A percentile compares a stretch with the other conserved stretches of the same genome.
These are phyloP conservation scores for Zhuliangozyma parablackwelliae DNA, from an alignment of 1,139 yeast genomes.

Conservation along the genomic window DNA sequence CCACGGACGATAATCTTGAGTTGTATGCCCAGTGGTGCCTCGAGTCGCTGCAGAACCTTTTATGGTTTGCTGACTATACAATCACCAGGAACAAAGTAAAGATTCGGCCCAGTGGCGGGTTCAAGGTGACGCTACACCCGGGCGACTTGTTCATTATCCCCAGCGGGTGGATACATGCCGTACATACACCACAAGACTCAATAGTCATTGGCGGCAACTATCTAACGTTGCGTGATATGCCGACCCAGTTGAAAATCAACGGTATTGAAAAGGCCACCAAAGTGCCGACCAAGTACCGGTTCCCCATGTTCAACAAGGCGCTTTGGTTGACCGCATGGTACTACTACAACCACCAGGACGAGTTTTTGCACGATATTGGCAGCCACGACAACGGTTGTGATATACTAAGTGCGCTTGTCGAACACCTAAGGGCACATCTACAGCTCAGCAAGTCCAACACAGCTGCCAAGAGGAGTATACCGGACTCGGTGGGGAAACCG, in stretches of 20 bases:
- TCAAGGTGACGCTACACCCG: slow-evolving; percentile 55
- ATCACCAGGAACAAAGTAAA: slow-evolving; percentile 21
- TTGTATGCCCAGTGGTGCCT: slow-evolving; percentile 72
- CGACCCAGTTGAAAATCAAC: slow-evolving; percentile 57
- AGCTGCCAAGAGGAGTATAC: slow-evolving; percentile 27
- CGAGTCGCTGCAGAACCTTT: slow-evolving; percentile 55
- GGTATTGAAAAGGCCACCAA: slow-evolving; percentile 61
- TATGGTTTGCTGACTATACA: slow-evolving; percentile 61
- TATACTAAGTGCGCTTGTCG: slow-evolving; percentile 10
- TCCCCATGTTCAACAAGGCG: slow-evolving; percentile 70
- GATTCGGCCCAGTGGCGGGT: slow-evolving; percentile 40
- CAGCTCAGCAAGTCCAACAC: slow-evolving; percentile 24
- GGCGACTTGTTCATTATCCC: slow-evolving; percentile 85
- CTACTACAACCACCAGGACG: slow-evolving; percentile 24
- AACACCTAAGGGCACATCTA: slow-evolving; percentile 21
- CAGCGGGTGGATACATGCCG: slow-evolving; percentile 93
- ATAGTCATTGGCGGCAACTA: slow-evolving; percentile 87
- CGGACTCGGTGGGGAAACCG: slow-evolving; percentile 22
- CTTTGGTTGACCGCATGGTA: slow-evolving; percentile 62
- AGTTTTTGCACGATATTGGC: slow-evolving; percentile 18
- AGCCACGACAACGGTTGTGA: slow-evolving; percentile 3
- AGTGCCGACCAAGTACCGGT: slow-evolving; percentile 73
- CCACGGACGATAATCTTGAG: slow-evolving; percentile 56
- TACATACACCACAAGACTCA: slow-evolving; percentile 76
- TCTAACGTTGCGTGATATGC: slow-evolving; percentile 59